Evolutionary conservation across 306 rosid genomes (phyloP), one percentile per base, ranked within the genome.

Genomic region (Cucurbita maxima): DNA sequence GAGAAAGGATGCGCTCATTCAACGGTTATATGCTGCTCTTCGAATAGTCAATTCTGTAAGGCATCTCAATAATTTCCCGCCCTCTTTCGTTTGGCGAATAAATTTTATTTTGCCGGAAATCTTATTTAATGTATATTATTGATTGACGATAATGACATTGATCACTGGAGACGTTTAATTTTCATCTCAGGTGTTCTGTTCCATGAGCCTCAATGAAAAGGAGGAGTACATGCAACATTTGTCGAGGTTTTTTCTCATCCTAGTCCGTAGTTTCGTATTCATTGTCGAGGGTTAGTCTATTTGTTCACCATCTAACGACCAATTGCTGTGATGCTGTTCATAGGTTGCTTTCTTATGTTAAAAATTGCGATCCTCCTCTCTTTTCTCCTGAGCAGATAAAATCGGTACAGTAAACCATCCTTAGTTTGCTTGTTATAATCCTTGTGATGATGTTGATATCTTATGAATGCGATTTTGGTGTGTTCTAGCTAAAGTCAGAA

Each of bases 311-410:
- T 61, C 58, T 20, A 5, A 61, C 45, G 48, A 41, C 43, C 5
- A 38, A 18, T 77, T 81, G 79, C 68, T 68, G n/a, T 73, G 74
- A 79, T 76, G 79, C 48, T 51, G 74, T 11, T 83, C 47, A 58
- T 87, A 94, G 99, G 72, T 84, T 91, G 76, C 87, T 94, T 76
- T 86, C 83, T 75, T 79, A 47, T 63, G 81, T 79, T 55, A 94
- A 81, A 85, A 81, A 81, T 59, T 66, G 75, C 48, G 78, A 45
- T 57, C 66, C 85, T 79, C 81, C 71, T 72, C 73, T 86, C 62
- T 82, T 89, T 76, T 77, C 91, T 54, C 66, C 83, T 1, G 86
- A 84, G 75, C 88, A 77, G 72, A 83, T 86, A 58, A 85, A 85
- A 79, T 85, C 92, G 97, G 99, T 95, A 83, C 22, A 9, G 60